phyloP scores from a whole-genome alignment of 2,329 filamentous ascomycete species.

The Nemania sp. region DNA sequence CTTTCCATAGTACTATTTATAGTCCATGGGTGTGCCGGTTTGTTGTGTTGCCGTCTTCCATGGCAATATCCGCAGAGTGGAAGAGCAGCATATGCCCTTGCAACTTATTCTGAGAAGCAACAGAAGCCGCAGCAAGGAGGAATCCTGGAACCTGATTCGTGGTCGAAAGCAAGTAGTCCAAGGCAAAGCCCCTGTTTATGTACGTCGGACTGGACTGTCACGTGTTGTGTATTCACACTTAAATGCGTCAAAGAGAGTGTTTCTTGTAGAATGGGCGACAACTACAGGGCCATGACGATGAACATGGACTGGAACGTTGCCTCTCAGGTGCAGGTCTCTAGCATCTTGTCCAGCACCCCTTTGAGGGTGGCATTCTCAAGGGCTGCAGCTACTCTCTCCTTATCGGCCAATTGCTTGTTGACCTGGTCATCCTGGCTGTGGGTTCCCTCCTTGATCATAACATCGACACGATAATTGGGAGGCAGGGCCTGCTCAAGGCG shows the following conservation, averaged over 20 bases:
- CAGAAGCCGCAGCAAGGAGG: not conserved
- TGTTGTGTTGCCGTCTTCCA: not conserved
- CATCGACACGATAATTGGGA: slow-evolving; percentile 88
- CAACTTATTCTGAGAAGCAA: slow-evolving; percentile 1
- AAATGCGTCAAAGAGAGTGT: not conserved
- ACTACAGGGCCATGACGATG: not conserved
- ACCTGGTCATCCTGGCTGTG: slow-evolving; percentile 94
- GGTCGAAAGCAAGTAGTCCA: not conserved
- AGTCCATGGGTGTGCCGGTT: not conserved
- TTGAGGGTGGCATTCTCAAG: slow-evolving; percentile 91
- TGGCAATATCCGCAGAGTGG: not conserved
- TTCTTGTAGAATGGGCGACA: slow-evolving; percentile 1
- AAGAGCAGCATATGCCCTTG: not conserved
- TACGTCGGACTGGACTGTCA: not conserved
- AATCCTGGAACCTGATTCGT: slow-evolving; percentile 4
- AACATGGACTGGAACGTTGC: not conserved
- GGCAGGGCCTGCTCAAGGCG: slow-evolving; percentile 89
- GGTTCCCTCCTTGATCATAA: slow-evolving; percentile 94
- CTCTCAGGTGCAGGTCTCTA: slow-evolving; percentile 74
- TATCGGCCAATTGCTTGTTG: slow-evolving; percentile 95
- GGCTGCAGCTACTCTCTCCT: slow-evolving; percentile 93
- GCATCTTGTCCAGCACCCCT: slow-evolving; percentile 89
- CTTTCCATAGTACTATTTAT: not conserved
- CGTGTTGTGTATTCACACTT: slow-evolving; percentile 1
- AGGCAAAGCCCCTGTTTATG: not conserved